A percentile compares a stretch with the other conserved stretches of the same genome.
Conservation (phyloP, 2,329 filamentous ascomycete genomes). For the Raffaelea arxii region DNA sequence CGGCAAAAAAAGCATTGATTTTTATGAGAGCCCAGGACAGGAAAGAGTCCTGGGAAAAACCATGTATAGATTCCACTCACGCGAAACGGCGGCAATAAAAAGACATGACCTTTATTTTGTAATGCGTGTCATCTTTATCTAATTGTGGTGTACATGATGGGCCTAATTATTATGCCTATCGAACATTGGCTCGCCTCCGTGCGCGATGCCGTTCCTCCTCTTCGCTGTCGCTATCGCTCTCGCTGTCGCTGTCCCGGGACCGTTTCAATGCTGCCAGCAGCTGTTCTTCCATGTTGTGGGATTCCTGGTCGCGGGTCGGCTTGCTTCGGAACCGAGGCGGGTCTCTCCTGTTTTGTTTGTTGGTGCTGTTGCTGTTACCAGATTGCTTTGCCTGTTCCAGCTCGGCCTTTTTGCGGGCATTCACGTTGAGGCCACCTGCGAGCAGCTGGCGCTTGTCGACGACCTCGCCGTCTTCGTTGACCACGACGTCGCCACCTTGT, state of each 20-base stretch:
- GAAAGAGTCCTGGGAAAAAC: no score
- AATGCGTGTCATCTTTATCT: no score
- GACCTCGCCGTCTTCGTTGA: constrained; percentile 77
- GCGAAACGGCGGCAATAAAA: no score
- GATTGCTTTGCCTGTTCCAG: constrained; percentile 13
- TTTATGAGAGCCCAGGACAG: no score
- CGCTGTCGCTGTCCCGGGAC: constrained; percentile 32
- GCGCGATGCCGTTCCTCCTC: constrained; percentile 54
- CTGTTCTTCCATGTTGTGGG: constrained; percentile 69
- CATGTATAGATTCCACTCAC: no score
- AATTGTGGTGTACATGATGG: no score
- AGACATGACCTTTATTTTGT: no score
- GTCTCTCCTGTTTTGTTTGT: constrained; percentile 19
- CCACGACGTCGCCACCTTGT: constrained; percentile 48
- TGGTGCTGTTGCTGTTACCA: not conserved
- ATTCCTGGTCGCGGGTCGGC: constrained; percentile 63
- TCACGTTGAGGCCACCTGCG: constrained; percentile 64
- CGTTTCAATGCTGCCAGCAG: constrained; percentile 63
- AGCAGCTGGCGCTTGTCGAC: constrained; percentile 78
- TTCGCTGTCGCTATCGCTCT: constrained; percentile 24
- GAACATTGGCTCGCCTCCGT: constrained; percentile 51
- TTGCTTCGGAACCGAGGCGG: constrained; percentile 33
- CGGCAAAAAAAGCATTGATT: not conserved
- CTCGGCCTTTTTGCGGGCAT: constrained; percentile 48
- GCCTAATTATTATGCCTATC: no score